Base-by-base conservation (phyloP, 176 grass and related monocot genomes). In the Zea luxurians region DNA sequence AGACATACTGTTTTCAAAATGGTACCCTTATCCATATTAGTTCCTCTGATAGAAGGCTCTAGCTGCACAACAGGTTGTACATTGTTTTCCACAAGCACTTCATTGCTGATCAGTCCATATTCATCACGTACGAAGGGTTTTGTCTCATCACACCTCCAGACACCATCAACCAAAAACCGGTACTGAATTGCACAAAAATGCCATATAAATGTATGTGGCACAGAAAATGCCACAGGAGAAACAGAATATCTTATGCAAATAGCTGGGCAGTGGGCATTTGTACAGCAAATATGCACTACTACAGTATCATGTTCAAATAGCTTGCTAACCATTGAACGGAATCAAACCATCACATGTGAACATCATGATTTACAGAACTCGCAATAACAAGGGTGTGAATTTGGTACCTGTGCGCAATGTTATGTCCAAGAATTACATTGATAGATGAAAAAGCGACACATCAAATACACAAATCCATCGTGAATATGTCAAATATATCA, bases 141-240 rank as follows among this genome's bases (percentile, higher is more conserved):
- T 4, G 61, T 40, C 37, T 92, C 86, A 74, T 92, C 90, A 70
- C 83, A 92, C 48, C 83, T 83, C 90, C 83, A 86, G 18, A 81
- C 69, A 81, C 86, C 90, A 83, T 92, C 86, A 54, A 92, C 76
- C 47, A 89, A 77, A 76, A 92, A 92, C 10, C 83, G 90, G 62
- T 92, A 92, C 90, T 92, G 80, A 61, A 85, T 76, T 79, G 37
- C 77, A 84, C 61, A 80, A 83, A 54, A 80, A 48, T 20, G 70
- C 13, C 64, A 80, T 11, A 85, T 80, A 21, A 83, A 71, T 83
- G n/a, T 79, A 74, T 66, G 63, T 13, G 2, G 40, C 34, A 62
- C 52, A 38, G 46, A 42, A 62, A 62, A 59, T 57, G 48, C 50
- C 4, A 37, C 7, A 61, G 38, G 27, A 64, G 20, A n/a, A 77